Base-by-base conservation (phyloP, 1,139 yeast species). In the Candida anutae region DNA sequence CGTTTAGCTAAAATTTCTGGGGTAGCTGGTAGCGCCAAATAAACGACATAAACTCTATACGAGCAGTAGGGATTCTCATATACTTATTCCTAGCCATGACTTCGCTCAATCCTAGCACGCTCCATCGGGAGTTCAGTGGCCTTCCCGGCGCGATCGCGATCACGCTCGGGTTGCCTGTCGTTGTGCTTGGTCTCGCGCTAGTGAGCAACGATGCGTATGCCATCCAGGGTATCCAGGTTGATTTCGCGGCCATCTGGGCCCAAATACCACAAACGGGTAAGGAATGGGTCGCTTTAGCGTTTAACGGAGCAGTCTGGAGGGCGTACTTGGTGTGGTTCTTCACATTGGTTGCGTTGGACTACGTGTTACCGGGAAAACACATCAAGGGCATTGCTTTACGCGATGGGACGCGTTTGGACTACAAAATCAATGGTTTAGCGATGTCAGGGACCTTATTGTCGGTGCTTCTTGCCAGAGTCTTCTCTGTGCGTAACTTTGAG, bases 351-450 rank as follows among this genome's bases (percentile, higher is more conserved):
- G 29, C 69, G 0, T 55, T 84, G 24, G 96, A 85, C 49, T 48
- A 69, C 11, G 42, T 77, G 6, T 57, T 85, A 17, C 97, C 97
- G 2, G 97, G 98, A 0, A 67, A 63, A 25, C 48, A 52, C 18
- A 63, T 75, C 39, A 46, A 69, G 23, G 99, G 99, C 15, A 73
- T 79, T 3, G 54, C 52, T 28, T 59, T 90, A 36, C 68, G 96
- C 42, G 95, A 87, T 47, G 93, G 90, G 2, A 66, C 83, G 2
- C 50, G 54, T 29, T 65, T 93, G 36, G 49, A 51, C 18, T 90
- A 90, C 58, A 79, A 79, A 46, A 82, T 90, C 58, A 90, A 90
- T 48, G 98, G 98, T 10, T 53, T 68, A 24, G 58, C 69, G 16
- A 62, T 84, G 36, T 62, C 76, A 16, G 46, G 66, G 0, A 42